These are phyloP conservation scores for Rhizophagus clarus DNA, from an alignment of 192 early-diverging fungal species.

Conservation along the genomic window DNA sequence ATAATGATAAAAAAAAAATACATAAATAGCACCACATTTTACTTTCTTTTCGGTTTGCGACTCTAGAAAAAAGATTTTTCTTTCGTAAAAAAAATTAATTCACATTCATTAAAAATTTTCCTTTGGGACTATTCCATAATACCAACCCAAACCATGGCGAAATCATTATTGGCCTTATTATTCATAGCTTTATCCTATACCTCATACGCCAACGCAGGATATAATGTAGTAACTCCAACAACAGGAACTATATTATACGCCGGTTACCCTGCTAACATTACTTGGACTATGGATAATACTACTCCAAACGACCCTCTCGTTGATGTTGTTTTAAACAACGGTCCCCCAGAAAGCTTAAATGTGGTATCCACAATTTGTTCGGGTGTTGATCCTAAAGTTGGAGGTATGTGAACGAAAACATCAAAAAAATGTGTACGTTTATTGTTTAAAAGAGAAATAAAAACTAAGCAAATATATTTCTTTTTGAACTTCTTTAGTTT, in stretches of 20 bases:
- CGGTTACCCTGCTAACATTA: neutral
- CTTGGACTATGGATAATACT: neutral
- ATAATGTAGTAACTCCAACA: neutral
- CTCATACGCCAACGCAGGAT: neutral
- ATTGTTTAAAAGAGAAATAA: neutral
- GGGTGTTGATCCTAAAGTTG: neutral
- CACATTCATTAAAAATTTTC: too few species aligned
- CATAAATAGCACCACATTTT: too few species aligned
- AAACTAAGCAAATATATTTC: neutral
- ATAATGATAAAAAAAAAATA: too few species aligned
- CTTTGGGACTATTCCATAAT: too few species aligned
- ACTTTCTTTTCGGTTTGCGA: too few species aligned
- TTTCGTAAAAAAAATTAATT: too few species aligned
- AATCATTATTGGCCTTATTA: neutral
- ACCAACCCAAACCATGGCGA: neutral
- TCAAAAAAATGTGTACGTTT: neutral
- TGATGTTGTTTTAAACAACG: neutral
- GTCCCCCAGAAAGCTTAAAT: neutral
- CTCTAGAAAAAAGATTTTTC: too few species aligned
- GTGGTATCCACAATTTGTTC: neutral
- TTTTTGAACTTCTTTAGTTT: neutral
- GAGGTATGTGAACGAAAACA: neutral
- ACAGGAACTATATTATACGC: neutral
- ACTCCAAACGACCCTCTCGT: neutral
- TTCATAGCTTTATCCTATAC: neutral